Base-by-base conservation (phyloP, 148 eudicot genomes). In the Fagopyrum tataricum region DNA sequence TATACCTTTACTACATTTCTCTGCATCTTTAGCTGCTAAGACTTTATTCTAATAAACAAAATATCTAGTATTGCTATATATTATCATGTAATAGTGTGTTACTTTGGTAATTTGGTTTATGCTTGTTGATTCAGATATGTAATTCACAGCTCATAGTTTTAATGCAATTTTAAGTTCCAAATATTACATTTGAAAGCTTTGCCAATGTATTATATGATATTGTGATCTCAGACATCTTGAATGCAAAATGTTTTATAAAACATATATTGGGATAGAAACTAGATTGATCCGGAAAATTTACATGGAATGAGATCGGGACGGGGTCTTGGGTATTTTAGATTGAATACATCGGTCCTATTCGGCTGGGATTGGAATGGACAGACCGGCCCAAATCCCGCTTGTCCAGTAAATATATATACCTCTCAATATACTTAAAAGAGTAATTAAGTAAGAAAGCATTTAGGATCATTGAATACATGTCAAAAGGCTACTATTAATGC, bases 121-220 rank as follows among this genome's bases (percentile, higher is more conserved):
- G 20, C 43, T 39, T 13, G 37, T 5, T 62, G 42, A 62, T 62
- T 62, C 68, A 62, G 12, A 62, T 62, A 11, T 62, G 42, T 31
- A 62, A 62, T 62, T 7, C 42, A 62, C 68, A 62, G 43, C 68
- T 62, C n/a, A 62, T n/a, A 13, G 17, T 31, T 64, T 15, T 43
- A 64, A 37, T 31, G 44, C 69, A 64, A 64, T 64, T 62, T 37
- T 5, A 61, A 64, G 69, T 37, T 37, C 14, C 9, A 64, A 64
- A 0, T 14, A 64, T 64, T 20, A 7, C 4, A 55, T 46, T 46
- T 55, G 24, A 55, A 55, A 9, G 61, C 24, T 21, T 55, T 52
- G 56, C 56, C 20, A 52, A 46, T 6, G 3, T 31, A 11, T 1
- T 53, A 53, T 53, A 17, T 53, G 6, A 53, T n/a, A 21, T 53